phyloP scores from a whole-genome alignment of 441 rosid genomes.

The Mallotus repandus region DNA sequence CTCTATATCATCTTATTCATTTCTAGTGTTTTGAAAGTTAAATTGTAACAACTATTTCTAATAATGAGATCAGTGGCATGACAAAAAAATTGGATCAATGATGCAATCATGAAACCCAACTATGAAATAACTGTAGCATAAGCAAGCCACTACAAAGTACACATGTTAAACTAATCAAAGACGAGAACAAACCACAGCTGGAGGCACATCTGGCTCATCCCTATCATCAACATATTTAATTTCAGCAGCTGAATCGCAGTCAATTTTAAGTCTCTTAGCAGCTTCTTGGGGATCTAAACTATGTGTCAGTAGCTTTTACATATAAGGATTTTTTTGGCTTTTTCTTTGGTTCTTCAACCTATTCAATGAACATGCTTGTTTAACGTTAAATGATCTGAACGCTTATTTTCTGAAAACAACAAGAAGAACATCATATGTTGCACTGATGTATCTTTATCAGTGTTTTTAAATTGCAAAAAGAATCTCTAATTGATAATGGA shows the following conservation, averaged over 20 bases:
- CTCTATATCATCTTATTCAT: not conserved
- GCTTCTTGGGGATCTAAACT: constrained; percentile 74
- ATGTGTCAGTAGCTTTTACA: constrained; percentile 79
- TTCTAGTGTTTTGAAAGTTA: not conserved
- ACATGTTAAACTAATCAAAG: constrained; percentile 11
- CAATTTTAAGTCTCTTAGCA: constrained; percentile 81
- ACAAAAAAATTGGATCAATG: not conserved
- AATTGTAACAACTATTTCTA: not conserved
- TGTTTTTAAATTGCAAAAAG: no score
- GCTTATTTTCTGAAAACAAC: no score
- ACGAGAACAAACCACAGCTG: constrained; percentile 57
- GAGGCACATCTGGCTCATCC: no score
- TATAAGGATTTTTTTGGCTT: constrained; percentile 68
- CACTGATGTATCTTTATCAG: no score
- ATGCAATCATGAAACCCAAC: not conserved
- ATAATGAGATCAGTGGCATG: constrained; percentile 2
- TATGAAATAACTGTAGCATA: not conserved
- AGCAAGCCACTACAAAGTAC: not conserved
- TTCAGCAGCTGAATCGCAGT: constrained; percentile 63
- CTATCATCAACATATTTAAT: no score
- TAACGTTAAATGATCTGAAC: no score
- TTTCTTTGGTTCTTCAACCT: constrained; percentile 66
- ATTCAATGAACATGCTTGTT: constrained; percentile 17
- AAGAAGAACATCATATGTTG: no score
- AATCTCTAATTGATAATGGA: no score